Base-by-base conservation (phyloP, 768 basidiomycete species). In the Erythrobasidium yunnanense region DNA sequence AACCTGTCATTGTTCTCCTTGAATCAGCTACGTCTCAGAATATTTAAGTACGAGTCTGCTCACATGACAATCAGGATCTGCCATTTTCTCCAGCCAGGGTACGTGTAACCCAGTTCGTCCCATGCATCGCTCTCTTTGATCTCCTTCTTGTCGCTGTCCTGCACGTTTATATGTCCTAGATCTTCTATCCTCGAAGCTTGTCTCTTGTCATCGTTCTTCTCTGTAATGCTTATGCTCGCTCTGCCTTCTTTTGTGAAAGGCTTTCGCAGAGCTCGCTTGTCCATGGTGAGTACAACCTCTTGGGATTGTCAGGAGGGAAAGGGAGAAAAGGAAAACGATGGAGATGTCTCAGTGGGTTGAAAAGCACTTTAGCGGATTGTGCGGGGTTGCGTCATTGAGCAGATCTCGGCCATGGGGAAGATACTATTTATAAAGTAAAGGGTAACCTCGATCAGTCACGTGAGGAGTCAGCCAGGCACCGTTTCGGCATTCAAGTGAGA, bases 21-120 rank as follows among this genome's bases (percentile, higher is more conserved):
- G 5, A 29, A 33, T 55, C 30, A 42, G 38, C 38, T 42, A 42
- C 38, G 11, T 42, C n/a, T 42, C 38, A 11, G 38, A 11, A 42
- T 42, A n/a, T 42, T n/a, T 42, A 11, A n/a, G 38, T 11, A n/a
- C n/a, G 38, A 42, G n/a, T 42, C 11, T 11, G 38, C 38, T 11
- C 38, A 42, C 38, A 42, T 42, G 38, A 42, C 38, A 42, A n/a
- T 42, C 54, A 55, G 33, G 25, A 55, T 55, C 54, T 55, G 54
- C 54, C 54, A 55, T 34, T 55, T 55, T 4, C 54, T 29, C 54
- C 54, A 55, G 2, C 30, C 38, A 29, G 54, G 35, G 30, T 22
- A 55, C 18, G 30, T 30, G 27, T 55, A 55, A 35, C 54, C 54
- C 23, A 55, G 30, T 23, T 55, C 15, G 18, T 55, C 30, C 54